These are phyloP conservation scores for Ettlia oleoabundans DNA, from an alignment of 139 green algal species.

Conservation along the genomic window DNA sequence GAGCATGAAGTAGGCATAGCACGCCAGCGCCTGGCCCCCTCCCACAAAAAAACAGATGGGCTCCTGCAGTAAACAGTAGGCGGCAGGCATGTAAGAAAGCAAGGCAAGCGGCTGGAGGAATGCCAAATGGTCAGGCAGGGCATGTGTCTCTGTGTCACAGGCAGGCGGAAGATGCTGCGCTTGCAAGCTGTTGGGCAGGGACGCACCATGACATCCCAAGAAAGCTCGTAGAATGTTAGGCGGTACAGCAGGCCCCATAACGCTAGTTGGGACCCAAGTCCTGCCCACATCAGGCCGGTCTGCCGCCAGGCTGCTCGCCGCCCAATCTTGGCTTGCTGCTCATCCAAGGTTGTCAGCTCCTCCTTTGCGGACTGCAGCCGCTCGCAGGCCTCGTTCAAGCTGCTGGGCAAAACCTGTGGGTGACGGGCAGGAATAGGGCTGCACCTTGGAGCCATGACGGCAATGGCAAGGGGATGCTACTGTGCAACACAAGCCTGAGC, in stretches of 20 bases:
- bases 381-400: not conserved
- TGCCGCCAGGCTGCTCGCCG: not conserved
- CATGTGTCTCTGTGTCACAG: no score
- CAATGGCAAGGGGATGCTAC: not conserved
- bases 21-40: conserved; percentile 5
- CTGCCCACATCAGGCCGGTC: not conserved
- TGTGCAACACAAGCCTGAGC: not conserved
- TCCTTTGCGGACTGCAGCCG: not conserved
- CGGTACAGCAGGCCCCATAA: conserved; percentile 20
- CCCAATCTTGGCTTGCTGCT: not conserved
- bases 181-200: no score
- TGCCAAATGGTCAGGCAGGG: not conserved
- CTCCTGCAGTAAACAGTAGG: not conserved
- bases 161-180: no score
- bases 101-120: not conserved
- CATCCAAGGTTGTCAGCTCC: not conserved
- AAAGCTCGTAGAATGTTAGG: conserved; percentile 25
- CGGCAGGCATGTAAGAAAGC: not conserved
- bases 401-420: not conserved
- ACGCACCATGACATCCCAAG: conserved; percentile 22
- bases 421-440: not conserved
- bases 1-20: conserved; percentile 3
- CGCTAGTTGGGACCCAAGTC: not conserved
- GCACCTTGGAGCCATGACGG: not conserved
- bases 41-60: conserved; percentile 34